These are phyloP conservation scores for Fusarium annulatum DNA, from an alignment of 2,329 filamentous ascomycete species.

Conservation along the genomic window DNA sequence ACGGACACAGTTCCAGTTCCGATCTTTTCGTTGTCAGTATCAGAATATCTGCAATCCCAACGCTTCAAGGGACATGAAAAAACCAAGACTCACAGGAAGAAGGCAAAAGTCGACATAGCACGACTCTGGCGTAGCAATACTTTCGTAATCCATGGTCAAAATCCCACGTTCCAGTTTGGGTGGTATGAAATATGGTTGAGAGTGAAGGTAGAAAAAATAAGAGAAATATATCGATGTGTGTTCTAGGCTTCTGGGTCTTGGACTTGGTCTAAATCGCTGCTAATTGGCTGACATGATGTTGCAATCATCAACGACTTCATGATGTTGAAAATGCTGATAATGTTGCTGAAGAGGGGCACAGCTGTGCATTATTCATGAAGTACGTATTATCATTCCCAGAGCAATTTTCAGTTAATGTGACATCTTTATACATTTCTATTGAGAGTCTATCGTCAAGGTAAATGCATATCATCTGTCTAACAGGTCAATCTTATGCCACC, in stretches of 20 bases:
- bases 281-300: conserved; percentile 35
- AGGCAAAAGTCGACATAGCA: conserved; percentile 94
- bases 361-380: neutral
- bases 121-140: conserved; percentile 72
- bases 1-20: conserved; percentile 83
- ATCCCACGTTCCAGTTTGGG: neutral
- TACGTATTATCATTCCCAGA: neutral
- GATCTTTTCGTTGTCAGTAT: conserved; percentile 61
- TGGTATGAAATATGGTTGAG: neutral
- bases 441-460: conserved; percentile 24
- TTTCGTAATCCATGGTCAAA: conserved; percentile 57
- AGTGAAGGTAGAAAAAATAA: neutral
- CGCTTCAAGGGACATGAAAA: too few species aligned
- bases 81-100: conserved; percentile 72
- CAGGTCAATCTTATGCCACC: conserved; percentile 9
- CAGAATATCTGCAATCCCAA: neutral
- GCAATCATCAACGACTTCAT: conserved; percentile 27
- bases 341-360: neutral
- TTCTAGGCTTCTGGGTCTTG: conserved; percentile 6
- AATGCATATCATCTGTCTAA: neutral
- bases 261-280: conserved; percentile 4
- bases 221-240: neutral
- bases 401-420: neutral
- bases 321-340: conserved; percentile 25
- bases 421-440: conserved; percentile 22